These are phyloP conservation scores for Tephrocybe sp. DNA, from an alignment of 768 basidiomycete species.

Conservation along the genomic window DNA sequence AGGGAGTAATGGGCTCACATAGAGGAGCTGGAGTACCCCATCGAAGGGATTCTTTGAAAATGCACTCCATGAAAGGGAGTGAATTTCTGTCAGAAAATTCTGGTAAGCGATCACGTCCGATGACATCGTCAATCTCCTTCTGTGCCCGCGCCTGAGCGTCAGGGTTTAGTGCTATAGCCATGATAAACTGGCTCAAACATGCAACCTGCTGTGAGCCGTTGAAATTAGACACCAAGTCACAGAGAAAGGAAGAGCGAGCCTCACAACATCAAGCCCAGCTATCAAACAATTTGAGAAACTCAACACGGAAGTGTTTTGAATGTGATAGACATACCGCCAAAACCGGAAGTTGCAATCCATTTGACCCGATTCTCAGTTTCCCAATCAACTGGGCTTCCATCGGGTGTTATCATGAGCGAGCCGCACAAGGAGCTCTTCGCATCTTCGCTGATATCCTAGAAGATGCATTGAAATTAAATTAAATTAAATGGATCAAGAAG, in stretches of 20 bases:
- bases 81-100: constrained; percentile 15
- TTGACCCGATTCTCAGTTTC: constrained; percentile 18
- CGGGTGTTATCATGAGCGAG: constrained; percentile 16
- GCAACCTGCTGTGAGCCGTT: constrained; percentile 12
- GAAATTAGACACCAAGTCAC: background rate
- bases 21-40: constrained; percentile 19
- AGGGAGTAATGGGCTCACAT: constrained; percentile 1
- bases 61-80: constrained; percentile 18
- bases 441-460: constrained; percentile 16
- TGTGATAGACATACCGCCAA: constrained; percentile 12
- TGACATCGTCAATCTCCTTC: constrained; percentile 18
- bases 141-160: constrained; percentile 15
- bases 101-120: constrained; percentile 16
- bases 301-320: too few relatives aligned
- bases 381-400: constrained; percentile 14
- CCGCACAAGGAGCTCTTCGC: constrained; percentile 18
- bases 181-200: constrained; percentile 16
- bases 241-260: background rate
- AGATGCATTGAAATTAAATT: background rate
- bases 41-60: constrained; percentile 19
- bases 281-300: background rate
- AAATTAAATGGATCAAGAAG: too few relatives aligned
- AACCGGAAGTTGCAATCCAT: constrained; percentile 19
- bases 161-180: constrained; percentile 18
- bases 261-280: constrained; percentile 19